Conservation (phyloP, 208 protist genomes). For the Trypanosoma platydactyli region DNA sequence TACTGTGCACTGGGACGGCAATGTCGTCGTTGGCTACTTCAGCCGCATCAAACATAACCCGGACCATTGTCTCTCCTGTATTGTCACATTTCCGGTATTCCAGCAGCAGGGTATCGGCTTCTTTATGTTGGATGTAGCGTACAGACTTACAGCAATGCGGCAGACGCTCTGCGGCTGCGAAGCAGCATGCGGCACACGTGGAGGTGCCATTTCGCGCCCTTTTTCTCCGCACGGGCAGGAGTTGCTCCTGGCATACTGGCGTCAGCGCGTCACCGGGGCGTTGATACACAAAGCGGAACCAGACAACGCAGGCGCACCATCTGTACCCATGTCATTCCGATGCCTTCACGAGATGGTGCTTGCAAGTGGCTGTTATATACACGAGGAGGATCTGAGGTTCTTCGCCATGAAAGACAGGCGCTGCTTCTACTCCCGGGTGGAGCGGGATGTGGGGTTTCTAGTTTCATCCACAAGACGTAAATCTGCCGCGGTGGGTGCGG, state of each 20-base stretch:
- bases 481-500: not conserved
- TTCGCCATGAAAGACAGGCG: conserved; percentile 30
- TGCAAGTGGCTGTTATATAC: conserved; percentile 28
- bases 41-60: conserved; percentile 62
- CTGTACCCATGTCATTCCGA: not conserved
- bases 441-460: not conserved
- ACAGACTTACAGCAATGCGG: conserved; percentile 49
- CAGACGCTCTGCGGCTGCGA: conserved; percentile 52
- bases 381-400: conserved; percentile 41
- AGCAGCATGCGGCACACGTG: conserved; percentile 39
- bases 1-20: conserved; percentile 48
- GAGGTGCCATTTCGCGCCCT: conserved; percentile 59
- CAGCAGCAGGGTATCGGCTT: conserved; percentile 47
- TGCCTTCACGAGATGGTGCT: conserved; percentile 12
- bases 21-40: conserved; percentile 67
- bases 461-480: not conserved
- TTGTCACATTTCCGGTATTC: conserved; percentile 67
- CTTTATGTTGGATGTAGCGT: conserved; percentile 69
- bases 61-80: conserved; percentile 70
- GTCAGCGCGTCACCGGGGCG: conserved; percentile 31
- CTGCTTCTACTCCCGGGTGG: conserved; percentile 30
- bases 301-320: not conserved
- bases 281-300: not conserved
- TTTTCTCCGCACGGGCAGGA: conserved; percentile 69
- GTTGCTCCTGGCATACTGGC: conserved; percentile 70